Conservation (phyloP, 2,329 filamentous ascomycete genomes). For the Aspergillus aculeatinus region DNA sequence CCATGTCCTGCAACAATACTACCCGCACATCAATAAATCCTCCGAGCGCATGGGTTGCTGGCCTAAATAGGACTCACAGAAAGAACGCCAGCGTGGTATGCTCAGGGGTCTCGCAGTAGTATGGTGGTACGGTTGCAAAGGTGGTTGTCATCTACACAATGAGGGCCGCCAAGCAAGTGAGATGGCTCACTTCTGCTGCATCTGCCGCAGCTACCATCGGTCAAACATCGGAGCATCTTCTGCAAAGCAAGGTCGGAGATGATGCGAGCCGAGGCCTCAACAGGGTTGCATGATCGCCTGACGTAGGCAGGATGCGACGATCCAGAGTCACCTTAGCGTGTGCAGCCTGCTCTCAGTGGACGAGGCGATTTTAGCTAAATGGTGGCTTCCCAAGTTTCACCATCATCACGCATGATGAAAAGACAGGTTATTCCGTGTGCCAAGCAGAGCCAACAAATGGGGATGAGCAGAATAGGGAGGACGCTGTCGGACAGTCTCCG, state of each 20-base stretch:
- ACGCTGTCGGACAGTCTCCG: background rate
- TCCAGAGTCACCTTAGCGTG: background rate
- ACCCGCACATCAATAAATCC: too few relatives aligned
- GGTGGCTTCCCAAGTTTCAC: background rate
- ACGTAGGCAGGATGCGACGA: background rate
- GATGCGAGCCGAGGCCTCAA: slow-evolving; percentile 2
- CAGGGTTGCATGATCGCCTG: background rate
- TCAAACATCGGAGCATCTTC: background rate
- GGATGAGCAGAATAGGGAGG: background rate
- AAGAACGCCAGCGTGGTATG: too few relatives aligned
- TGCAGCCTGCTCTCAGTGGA: background rate
- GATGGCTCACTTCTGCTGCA: too few relatives aligned
- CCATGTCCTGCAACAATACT: too few relatives aligned
- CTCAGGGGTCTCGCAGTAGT: too few relatives aligned
- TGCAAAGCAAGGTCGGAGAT: background rate
- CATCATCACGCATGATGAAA: background rate
- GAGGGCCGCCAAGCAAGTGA: too few relatives aligned
- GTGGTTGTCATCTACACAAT: too few relatives aligned
- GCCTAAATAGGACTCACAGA: too few relatives aligned
- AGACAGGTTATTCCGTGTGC: background rate
- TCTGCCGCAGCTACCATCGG: too few relatives aligned
- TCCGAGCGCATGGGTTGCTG: too few relatives aligned
- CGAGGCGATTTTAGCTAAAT: background rate
- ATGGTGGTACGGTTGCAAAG: too few relatives aligned
- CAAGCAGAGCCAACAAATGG: background rate